Percentiles rank a stretch among this genome's conserved stretches.
phyloP scores from a whole-genome alignment of 768 basidiomycete species.

The Trametes sanguinea region DNA sequence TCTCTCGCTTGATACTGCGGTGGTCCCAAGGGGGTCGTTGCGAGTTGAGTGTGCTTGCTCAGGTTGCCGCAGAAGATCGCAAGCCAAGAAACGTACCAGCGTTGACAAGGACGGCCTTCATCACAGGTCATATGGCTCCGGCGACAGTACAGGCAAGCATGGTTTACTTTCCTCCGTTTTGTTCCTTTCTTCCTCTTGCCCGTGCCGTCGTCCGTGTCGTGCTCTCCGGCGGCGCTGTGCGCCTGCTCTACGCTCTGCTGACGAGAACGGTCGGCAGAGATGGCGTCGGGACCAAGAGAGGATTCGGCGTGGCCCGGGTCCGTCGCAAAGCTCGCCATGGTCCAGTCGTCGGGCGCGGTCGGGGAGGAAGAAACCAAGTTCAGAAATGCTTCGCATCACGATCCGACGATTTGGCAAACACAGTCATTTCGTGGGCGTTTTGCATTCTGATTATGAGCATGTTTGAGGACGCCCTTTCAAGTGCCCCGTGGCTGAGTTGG shows the following conservation, averaged over 20 bases:
- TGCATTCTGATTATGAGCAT: background rate
- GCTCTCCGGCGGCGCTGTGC: constrained; percentile 25
- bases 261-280: constrained; percentile 18
- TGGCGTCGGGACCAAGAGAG: constrained; percentile 25
- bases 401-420: background rate
- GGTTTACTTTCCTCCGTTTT: constrained; percentile 85
- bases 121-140: constrained; percentile 93
- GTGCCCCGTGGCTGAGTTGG: constrained; percentile 78
- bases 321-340: constrained; percentile 28
- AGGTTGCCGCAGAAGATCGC: background rate
- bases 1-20: constrained; percentile 90
- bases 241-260: constrained; percentile 22
- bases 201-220: constrained; percentile 33
- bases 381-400: background rate
- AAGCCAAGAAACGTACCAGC: constrained; percentile 67
- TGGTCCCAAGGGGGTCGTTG: background rate
- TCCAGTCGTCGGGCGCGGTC: constrained; percentile 27
- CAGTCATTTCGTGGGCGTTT: background rate
- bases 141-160: constrained; percentile 92
- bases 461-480: background rate
- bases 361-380: constrained; percentile 25
- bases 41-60: constrained; percentile 15
- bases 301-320: constrained; percentile 35
- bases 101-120: constrained; percentile 86
- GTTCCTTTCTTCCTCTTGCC: constrained; percentile 47